These are phyloP conservation scores for Sarocladium oryzae DNA, from an alignment of 2,329 filamentous ascomycete species.

Conservation along the genomic window DNA sequence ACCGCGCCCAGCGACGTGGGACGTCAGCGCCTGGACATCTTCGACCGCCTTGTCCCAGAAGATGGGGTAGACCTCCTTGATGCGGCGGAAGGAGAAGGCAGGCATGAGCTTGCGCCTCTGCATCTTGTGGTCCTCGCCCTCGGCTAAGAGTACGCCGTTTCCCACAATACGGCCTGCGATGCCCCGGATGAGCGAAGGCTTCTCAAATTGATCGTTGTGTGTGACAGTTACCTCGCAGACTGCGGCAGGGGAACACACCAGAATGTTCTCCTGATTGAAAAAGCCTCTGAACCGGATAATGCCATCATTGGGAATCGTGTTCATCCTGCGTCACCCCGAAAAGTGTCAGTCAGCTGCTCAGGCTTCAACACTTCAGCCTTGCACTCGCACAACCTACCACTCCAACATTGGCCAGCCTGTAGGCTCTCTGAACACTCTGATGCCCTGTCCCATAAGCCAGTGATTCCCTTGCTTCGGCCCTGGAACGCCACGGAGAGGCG, in stretches of 20 bases:
- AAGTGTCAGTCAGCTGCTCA: background rate
- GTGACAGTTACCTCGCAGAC: slow-evolving; percentile 64
- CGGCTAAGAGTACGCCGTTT: slow-evolving; percentile 68
- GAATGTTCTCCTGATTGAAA: slow-evolving; percentile 57
- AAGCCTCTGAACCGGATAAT: slow-evolving; percentile 60
- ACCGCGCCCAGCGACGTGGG: slow-evolving; percentile 23
- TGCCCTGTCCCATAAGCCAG: slow-evolving; percentile 3
- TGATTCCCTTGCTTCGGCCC: background rate
- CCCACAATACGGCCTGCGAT: slow-evolving; percentile 60
- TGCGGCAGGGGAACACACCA: slow-evolving; percentile 56
- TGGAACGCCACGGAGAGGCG: background rate
- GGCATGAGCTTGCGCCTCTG: slow-evolving; percentile 75
- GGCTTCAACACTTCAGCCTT: no score
- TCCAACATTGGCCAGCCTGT: slow-evolving; percentile 4
- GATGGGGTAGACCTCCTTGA: slow-evolving; percentile 76
- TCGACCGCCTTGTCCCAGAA: slow-evolving; percentile 77
- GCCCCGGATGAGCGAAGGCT: slow-evolving; percentile 48
- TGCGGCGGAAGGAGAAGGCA: slow-evolving; percentile 77
- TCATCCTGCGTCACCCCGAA: slow-evolving; percentile 41
- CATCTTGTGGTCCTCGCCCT: slow-evolving; percentile 84
- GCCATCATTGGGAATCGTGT: slow-evolving; percentile 58
- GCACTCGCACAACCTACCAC: slow-evolving; percentile 1
- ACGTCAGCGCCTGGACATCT: slow-evolving; percentile 55
- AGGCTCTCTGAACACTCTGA: background rate
- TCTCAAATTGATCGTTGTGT: slow-evolving; percentile 64